Evolutionary conservation across 441 rosid genomes (phyloP).

Genomic region (Populus hybrid): DNA sequence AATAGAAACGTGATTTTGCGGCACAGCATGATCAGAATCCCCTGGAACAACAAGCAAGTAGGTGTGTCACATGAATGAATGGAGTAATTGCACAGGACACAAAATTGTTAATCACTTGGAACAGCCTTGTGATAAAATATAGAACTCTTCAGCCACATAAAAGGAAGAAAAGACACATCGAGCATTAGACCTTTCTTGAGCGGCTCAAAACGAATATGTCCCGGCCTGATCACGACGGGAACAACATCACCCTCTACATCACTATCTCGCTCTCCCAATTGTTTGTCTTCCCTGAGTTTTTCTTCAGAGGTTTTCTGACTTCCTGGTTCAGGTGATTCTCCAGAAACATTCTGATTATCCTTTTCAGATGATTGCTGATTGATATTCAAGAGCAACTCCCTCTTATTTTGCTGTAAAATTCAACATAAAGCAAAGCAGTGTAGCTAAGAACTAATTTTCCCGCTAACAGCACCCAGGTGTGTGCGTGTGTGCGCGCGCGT

Average conservation of each 20-base stretch:
- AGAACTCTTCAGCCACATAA: neutral
- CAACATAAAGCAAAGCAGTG: conserved; percentile 5
- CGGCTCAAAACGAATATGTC: conserved; percentile 87
- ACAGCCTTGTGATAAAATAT: conserved; percentile 5
- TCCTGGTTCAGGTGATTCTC: conserved; percentile 22
- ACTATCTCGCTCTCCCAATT: conserved; percentile 33
- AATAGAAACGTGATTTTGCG: conserved; percentile 43
- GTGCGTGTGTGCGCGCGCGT: neutral
- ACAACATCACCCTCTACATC: conserved; percentile 48
- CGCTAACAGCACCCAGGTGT: neutral
- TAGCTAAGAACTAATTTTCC: neutral
- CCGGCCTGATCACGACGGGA: conserved; percentile 82
- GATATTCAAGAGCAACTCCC: conserved; percentile 29
- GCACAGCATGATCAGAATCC: conserved; percentile 39
- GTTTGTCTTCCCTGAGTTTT: conserved; percentile 21
- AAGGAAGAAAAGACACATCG: conserved; percentile 10
- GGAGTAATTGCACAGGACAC: conserved; percentile 5
- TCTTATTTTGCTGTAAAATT: conserved; percentile 44
- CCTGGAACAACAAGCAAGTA: conserved; percentile 33
- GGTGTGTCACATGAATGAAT: conserved; percentile 7
- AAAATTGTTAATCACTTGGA: conserved; percentile 11
- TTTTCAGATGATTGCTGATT: conserved; percentile 36
- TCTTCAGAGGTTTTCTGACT: conserved; percentile 19
- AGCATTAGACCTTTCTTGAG: conserved; percentile 46
- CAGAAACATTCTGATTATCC: conserved; percentile 24